These are phyloP conservation scores for Jackrogersella multiformis DNA, from an alignment of 495 filamentous ascomycete genomes.

Conservation along the genomic window DNA sequence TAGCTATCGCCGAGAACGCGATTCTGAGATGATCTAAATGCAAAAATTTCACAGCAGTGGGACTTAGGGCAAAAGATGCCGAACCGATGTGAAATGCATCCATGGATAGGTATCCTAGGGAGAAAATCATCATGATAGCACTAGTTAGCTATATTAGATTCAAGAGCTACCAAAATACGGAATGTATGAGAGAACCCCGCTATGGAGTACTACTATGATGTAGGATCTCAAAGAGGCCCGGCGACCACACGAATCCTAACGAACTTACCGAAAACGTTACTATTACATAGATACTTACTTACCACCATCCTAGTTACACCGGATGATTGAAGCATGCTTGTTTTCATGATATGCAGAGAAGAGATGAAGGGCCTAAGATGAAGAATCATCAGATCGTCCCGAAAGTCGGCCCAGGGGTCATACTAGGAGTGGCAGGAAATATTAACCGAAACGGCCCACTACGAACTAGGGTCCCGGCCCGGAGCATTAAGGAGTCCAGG, in stretches of 20 bases:
- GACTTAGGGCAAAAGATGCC: neutral
- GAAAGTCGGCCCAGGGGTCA: neutral
- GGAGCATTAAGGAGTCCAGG: neutral
- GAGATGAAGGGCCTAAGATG: neutral
- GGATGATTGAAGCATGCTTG: neutral
- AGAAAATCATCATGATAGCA: neutral
- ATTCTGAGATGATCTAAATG: neutral
- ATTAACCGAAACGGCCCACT: neutral
- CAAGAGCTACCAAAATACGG: neutral
- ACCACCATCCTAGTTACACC: neutral
- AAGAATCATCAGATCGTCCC: neutral
- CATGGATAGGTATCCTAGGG: neutral
- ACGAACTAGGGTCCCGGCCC: neutral
- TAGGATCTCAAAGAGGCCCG: neutral
- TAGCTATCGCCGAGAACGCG: neutral
- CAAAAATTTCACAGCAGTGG: neutral
- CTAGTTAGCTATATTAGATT: neutral
- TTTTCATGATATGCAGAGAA: neutral
- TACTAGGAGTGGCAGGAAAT: neutral
- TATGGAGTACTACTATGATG: neutral
- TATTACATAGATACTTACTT: too few relatives aligned
- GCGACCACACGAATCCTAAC: neutral
- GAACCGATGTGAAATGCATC: neutral
- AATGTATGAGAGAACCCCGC: neutral
- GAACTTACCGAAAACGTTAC: slow-evolving; percentile 1